These are phyloP conservation scores for Corynespora cassiicola DNA, from an alignment of 2,329 filamentous ascomycete species.

Conservation along the genomic window DNA sequence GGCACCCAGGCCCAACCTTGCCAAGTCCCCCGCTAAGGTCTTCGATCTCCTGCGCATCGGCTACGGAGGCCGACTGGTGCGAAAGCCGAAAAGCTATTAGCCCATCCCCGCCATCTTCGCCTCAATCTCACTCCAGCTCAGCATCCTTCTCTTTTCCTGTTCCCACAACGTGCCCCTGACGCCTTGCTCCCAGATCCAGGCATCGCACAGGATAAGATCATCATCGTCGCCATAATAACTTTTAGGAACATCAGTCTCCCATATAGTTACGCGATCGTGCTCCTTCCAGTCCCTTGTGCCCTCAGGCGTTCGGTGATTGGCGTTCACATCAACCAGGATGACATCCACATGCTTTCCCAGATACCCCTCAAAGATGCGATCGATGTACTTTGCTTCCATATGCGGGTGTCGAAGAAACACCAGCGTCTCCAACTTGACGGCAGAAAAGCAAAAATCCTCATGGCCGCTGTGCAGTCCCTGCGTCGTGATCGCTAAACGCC, in stretches of 20 bases:
- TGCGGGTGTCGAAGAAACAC: constrained; percentile 22
- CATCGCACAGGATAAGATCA: constrained; percentile 26
- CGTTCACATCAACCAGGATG: constrained; percentile 32
- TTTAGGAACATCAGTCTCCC: constrained; percentile 35
- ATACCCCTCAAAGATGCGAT: constrained; percentile 23
- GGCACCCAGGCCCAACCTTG: too few relatives aligned
- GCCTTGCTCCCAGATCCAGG: constrained; percentile 32
- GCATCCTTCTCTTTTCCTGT: constrained; percentile 27
- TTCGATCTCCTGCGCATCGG: too few relatives aligned
- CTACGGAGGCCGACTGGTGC: too few relatives aligned
- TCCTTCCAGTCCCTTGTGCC: constrained; percentile 25
- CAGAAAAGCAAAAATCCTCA: constrained; percentile 25
- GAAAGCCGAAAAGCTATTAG: too few relatives aligned
- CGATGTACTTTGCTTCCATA: constrained; percentile 21
- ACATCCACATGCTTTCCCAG: constrained; percentile 27
- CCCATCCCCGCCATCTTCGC: constrained; percentile 13
- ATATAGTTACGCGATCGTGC: constrained; percentile 27
- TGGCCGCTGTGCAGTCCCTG: constrained; percentile 16
- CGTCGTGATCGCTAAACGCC: constrained; percentile 30
- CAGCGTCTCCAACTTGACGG: constrained; percentile 22
- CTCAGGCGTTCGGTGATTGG: constrained; percentile 27
- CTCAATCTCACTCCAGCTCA: constrained; percentile 23
- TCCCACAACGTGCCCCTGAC: constrained; percentile 30
- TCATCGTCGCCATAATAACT: constrained; percentile 38
- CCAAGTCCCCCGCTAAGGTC: too few relatives aligned